phyloP scores from a whole-genome alignment of 2,329 filamentous ascomycete species.

The Aspergillus sergii region DNA sequence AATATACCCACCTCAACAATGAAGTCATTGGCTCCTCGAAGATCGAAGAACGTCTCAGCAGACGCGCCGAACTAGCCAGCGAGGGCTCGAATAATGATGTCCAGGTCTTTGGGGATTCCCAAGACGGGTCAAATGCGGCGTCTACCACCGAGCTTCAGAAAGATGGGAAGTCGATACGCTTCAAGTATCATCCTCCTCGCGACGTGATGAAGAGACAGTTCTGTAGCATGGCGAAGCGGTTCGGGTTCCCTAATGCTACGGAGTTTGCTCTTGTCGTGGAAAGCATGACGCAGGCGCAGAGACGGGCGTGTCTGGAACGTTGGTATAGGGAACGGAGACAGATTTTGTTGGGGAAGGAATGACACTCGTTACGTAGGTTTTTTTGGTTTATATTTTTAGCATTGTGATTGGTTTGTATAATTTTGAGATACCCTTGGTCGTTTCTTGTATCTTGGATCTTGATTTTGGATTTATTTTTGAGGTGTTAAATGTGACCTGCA shows the following conservation, averaged over 20 bases:
- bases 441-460: background rate
- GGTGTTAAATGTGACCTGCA: background rate
- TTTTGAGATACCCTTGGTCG: background rate
- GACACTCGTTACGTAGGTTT: background rate
- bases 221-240: constrained; percentile 81
- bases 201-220: constrained; percentile 81
- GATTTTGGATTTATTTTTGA: background rate
- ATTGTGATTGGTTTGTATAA: background rate
- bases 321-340: constrained; percentile 75
- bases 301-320: constrained; percentile 73
- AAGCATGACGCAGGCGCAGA: constrained; percentile 81
- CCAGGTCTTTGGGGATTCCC: constrained; percentile 37
- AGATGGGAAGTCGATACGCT: constrained; percentile 52
- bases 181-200: constrained; percentile 71
- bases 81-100: constrained; percentile 31
- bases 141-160: constrained; percentile 17
- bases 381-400: background rate
- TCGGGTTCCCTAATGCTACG: constrained; percentile 73
- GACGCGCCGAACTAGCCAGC: constrained; percentile 63
- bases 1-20: constrained; percentile 95
- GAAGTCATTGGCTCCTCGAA: constrained; percentile 93
- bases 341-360: constrained; percentile 29
- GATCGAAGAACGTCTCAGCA: constrained; percentile 82
- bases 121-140: constrained; percentile 17
- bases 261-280: constrained; percentile 92